Conservation (phyloP, 208 protist genomes). For the Endotrypanum monterogeii region DNA sequence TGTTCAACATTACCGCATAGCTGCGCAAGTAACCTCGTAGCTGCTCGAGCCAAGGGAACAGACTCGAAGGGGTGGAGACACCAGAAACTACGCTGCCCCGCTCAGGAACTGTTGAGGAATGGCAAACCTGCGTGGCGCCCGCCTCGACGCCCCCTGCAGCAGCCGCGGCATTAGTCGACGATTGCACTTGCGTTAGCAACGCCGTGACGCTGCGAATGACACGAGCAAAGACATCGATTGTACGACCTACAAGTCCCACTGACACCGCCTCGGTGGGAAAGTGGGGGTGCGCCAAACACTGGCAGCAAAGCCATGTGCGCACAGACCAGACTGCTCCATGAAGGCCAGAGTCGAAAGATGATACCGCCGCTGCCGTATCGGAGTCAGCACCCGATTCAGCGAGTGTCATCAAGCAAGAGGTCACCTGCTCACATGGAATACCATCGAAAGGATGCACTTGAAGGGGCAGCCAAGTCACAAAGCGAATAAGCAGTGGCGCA, state of each 20-base stretch:
- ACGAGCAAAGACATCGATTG: slow-evolving; percentile 47
- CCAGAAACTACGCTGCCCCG: background rate
- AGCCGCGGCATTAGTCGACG: slow-evolving; percentile 11
- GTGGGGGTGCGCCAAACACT: slow-evolving; percentile 52
- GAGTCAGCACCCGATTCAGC: background rate
- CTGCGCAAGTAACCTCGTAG: slow-evolving; percentile 56
- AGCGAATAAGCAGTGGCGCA: slow-evolving; percentile 16
- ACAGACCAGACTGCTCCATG: slow-evolving; percentile 9
- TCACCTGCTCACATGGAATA: slow-evolving; percentile 21
- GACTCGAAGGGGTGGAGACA: background rate
- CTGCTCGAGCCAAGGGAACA: slow-evolving; percentile 49
- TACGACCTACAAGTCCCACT: slow-evolving; percentile 44
- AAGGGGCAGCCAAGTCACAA: slow-evolving; percentile 38
- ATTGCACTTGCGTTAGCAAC: slow-evolving; percentile 10
- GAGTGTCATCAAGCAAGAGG: slow-evolving; percentile 34
- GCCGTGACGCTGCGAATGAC: slow-evolving; percentile 41
- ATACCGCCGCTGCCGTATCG: background rate
- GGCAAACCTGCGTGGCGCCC: background rate
- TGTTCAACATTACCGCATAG: slow-evolving; percentile 46
- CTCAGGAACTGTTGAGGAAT: background rate
- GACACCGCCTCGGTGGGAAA: slow-evolving; percentile 46
- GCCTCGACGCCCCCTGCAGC: background rate
- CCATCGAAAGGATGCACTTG: slow-evolving; percentile 46
- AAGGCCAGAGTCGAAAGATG: background rate
- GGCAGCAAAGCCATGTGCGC: slow-evolving; percentile 50